These are phyloP conservation scores for Solanum okadae DNA, from an alignment of 257 asterid species.

Conservation along the genomic window DNA sequence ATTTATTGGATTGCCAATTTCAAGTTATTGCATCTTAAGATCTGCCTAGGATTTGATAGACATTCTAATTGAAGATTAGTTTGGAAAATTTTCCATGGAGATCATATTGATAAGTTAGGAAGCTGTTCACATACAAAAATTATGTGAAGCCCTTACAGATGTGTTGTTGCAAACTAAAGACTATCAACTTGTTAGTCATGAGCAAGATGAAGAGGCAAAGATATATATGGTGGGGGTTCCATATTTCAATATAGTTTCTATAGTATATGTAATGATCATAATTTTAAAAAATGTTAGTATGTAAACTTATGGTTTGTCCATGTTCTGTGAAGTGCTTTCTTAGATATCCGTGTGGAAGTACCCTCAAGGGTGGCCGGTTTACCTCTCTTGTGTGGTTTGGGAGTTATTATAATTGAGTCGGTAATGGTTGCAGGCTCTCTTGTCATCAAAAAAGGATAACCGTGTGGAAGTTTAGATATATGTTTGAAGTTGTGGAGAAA, in stretches of 20 bases:
- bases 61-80: not conserved
- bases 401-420: not conserved
- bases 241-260: not conserved
- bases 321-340: not conserved
- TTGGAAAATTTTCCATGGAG: not conserved
- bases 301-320: not conserved
- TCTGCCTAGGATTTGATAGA: not conserved
- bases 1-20: not conserved
- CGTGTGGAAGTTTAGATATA: not conserved
- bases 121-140: not conserved
- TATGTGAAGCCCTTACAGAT: not conserved
- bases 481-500: not conserved
- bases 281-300: not conserved
- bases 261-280: not conserved
- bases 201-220: not conserved
- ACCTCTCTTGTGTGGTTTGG: not conserved
- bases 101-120: not conserved
- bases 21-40: not conserved
- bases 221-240: not conserved
- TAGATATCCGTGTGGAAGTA: not conserved
- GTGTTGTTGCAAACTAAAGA: not conserved
- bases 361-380: not conserved
- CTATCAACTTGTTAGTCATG: not conserved
- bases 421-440: not conserved
- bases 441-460: not conserved